Evolutionary conservation across 306 rosid genomes (phyloP).

Genomic region (Cicer chorassanicum): DNA sequence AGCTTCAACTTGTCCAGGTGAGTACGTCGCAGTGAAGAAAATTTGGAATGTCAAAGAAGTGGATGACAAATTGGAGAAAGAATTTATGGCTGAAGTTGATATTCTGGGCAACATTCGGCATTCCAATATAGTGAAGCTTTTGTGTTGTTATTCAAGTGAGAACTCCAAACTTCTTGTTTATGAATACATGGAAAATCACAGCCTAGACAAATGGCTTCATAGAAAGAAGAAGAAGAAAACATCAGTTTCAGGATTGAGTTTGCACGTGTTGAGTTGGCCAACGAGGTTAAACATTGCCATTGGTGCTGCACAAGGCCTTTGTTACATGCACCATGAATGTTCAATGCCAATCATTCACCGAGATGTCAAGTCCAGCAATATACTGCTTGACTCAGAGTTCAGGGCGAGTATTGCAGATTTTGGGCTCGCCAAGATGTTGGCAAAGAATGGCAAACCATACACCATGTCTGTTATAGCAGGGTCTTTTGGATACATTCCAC

Average conservation of each 20-base stretch:
- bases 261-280: conserved; percentile 69
- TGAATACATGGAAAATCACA: conserved; percentile 83
- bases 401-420: conserved; percentile 88
- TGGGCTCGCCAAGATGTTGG: conserved; percentile 80
- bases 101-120: conserved; percentile 77
- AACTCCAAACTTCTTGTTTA: conserved; percentile 80
- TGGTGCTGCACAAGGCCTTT: conserved; percentile 85
- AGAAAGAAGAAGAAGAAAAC: conserved; percentile 56
- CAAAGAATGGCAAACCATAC: conserved; percentile 58
- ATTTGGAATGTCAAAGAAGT: conserved; percentile 56
- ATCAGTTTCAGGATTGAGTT: conserved; percentile 39
- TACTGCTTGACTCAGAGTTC: conserved; percentile 75
- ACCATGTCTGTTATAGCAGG: conserved; percentile 75
- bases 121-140: conserved; percentile 79
- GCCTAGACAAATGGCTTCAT: conserved; percentile 83
- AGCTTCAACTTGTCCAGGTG: conserved; percentile 52
- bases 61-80: conserved; percentile 66
- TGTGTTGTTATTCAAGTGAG: conserved; percentile 78
- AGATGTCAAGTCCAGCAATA: conserved; percentile 91
- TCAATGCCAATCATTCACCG: conserved; percentile 76
- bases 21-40: conserved; percentile 76
- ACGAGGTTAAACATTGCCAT: conserved; percentile 74
- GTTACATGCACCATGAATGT: conserved; percentile 91
- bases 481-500: conserved; percentile 87
- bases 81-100: conserved; percentile 76